Conservation (phyloP, 1,139 yeast genomes). For the Taphrina betulina region DNA sequence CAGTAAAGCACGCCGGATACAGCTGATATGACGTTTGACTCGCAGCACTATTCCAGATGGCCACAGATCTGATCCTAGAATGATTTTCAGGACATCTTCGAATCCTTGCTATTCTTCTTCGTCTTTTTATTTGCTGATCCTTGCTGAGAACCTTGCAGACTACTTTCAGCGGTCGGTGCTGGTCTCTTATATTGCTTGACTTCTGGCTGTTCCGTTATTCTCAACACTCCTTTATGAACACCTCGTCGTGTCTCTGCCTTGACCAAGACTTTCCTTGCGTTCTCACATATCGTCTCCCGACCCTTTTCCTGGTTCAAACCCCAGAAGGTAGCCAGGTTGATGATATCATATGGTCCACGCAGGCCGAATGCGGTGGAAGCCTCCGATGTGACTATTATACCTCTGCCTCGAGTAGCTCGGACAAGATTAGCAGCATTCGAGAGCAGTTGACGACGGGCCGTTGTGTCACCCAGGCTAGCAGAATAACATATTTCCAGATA, state of each 20-base stretch:
- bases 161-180: no score
- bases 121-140: no score
- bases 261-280: constrained; percentile 62
- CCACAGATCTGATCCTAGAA: no score
- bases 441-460: constrained; percentile 59
- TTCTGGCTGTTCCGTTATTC: constrained; percentile 29
- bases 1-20: no score
- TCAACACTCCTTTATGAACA: constrained; percentile 50
- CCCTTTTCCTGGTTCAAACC: constrained; percentile 69
- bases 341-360: constrained; percentile 67
- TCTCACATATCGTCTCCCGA: constrained; percentile 57
- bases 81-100: no score
- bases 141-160: no score
- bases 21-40: no score
- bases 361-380: constrained; percentile 59
- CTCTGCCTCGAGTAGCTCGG: constrained; percentile 79
- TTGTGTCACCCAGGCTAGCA: constrained; percentile 51
- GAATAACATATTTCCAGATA: constrained; percentile 76
- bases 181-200: constrained; percentile 3
- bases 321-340: constrained; percentile 62
- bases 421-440: constrained; percentile 71
- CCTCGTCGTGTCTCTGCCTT: constrained; percentile 70
- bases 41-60: no score
- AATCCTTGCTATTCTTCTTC: no score
- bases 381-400: constrained; percentile 77